These are phyloP conservation scores for Xylaria sp. DNA, from an alignment of 2,329 filamentous ascomycete genomes.

Conservation along the genomic window DNA sequence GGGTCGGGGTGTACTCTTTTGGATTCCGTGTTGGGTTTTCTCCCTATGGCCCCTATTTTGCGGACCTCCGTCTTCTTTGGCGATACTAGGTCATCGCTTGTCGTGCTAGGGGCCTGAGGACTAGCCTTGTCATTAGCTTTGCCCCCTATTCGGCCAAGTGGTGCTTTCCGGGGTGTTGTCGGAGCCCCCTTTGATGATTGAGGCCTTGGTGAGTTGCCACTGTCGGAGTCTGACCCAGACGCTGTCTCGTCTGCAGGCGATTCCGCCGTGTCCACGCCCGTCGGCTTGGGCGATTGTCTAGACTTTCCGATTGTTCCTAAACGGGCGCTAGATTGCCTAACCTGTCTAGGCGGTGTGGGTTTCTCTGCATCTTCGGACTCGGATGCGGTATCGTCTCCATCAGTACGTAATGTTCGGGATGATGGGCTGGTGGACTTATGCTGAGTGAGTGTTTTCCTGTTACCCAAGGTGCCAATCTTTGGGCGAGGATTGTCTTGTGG, in stretches of 20 bases:
- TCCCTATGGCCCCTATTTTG: slow-evolving; percentile 47
- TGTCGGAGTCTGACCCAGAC: slow-evolving; percentile 38
- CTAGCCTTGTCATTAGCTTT: slow-evolving; percentile 34
- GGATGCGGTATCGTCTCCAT: slow-evolving; percentile 48
- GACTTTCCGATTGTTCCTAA: slow-evolving; percentile 40
- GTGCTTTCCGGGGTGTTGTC: slow-evolving; percentile 33
- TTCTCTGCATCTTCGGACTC: slow-evolving; percentile 42
- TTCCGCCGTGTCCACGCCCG: slow-evolving; percentile 42
- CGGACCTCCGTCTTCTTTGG: slow-evolving; percentile 35
- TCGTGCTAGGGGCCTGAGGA: slow-evolving; percentile 21
- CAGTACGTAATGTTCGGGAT: slow-evolving; percentile 40
- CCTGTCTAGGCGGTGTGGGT: slow-evolving; percentile 35
- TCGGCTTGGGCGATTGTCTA: slow-evolving; percentile 47
- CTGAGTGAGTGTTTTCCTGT: slow-evolving; percentile 27
- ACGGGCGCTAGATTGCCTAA: slow-evolving; percentile 29
- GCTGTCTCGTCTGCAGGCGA: slow-evolving; percentile 41
- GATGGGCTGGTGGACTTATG: slow-evolving; percentile 40
- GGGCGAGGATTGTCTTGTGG: slow-evolving; percentile 35
- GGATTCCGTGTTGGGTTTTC: slow-evolving; percentile 33
- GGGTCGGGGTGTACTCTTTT: slow-evolving; percentile 37
- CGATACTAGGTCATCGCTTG: slow-evolving; percentile 25
- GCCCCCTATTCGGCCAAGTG: slow-evolving; percentile 45
- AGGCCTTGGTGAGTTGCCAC: slow-evolving; percentile 20
- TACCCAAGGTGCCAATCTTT: slow-evolving; percentile 42
- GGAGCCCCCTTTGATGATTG: slow-evolving; percentile 21